A percentile compares a stretch with the other conserved stretches of the same genome.
phyloP scores from a whole-genome alignment of 331 rosid species.

The Acacia concinna region DNA sequence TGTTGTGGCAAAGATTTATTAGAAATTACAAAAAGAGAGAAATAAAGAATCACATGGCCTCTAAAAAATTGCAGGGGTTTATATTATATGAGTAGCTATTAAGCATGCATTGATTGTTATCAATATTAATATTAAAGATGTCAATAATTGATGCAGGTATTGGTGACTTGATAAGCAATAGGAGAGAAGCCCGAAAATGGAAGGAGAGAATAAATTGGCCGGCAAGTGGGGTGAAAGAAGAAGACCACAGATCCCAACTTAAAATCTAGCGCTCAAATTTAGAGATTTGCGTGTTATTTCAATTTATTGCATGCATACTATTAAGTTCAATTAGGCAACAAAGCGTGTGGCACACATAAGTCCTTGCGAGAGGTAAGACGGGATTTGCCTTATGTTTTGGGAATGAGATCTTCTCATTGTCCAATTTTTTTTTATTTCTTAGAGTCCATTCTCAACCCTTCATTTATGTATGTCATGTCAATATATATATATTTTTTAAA shows the following conservation, averaged over 20 bases:
- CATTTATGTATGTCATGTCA: too few species aligned
- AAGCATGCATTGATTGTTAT: too few species aligned
- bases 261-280: background rate
- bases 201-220: background rate
- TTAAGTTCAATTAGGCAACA: too few species aligned
- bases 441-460: too few species aligned
- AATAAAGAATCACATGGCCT: background rate
- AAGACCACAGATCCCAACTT: too few species aligned
- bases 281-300: background rate
- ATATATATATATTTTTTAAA: too few species aligned
- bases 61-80: background rate
- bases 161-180: background rate
- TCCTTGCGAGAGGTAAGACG: background rate
- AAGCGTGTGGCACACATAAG: background rate
- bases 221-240: background rate
- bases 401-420: too few species aligned
- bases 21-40: too few species aligned
- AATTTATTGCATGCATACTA: background rate
- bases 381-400: background rate
- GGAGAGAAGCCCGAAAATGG: background rate
- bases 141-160: background rate
- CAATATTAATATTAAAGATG: background rate
- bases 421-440: too few species aligned
- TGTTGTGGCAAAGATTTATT: background rate
- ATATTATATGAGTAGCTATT: background rate